Percentiles rank a stretch among this genome's conserved stretches.
phyloP scores from a whole-genome alignment of 257 asterid species.

The Orobanche coerulescens region DNA sequence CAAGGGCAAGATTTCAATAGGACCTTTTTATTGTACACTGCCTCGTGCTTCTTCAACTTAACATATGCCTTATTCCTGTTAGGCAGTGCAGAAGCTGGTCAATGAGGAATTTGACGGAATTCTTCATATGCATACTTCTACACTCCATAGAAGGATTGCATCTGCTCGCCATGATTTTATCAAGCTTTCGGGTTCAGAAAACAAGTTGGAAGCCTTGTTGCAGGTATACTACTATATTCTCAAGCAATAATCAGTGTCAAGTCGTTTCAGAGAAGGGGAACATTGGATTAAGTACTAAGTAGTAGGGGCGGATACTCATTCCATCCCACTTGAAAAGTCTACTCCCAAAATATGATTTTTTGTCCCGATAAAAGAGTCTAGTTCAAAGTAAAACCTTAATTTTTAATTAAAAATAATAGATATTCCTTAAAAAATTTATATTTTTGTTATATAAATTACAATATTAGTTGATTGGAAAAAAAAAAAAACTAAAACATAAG shows the following conservation, averaged over 20 bases:
- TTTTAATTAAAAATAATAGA: too few species aligned
- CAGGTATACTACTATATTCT: slow-evolving; percentile 52
- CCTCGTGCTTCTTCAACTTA: slow-evolving; percentile 13
- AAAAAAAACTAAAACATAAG: too few species aligned
- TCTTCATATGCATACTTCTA: slow-evolving; percentile 74
- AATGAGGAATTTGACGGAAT: slow-evolving; percentile 95
- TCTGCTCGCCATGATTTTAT: slow-evolving; percentile 92
- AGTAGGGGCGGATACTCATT: too few species aligned
- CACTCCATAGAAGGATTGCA: slow-evolving; percentile 93
- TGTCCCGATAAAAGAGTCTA: too few species aligned
- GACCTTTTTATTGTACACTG: slow-evolving; percentile 2
- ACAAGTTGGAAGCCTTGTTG: slow-evolving; percentile 87
- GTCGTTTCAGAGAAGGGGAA: too few species aligned
- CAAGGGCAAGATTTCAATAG: slow-evolving; percentile 71
- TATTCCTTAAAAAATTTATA: too few species aligned
- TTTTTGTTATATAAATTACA: too few species aligned
- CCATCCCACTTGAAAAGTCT: too few species aligned
- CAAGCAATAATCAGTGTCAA: slow-evolving; percentile 12
- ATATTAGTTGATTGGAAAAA: too few species aligned
- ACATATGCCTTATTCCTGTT: slow-evolving; percentile 18
- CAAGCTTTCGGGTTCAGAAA: slow-evolving; percentile 89
- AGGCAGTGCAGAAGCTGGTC: slow-evolving; percentile 87
- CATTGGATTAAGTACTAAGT: too few species aligned
- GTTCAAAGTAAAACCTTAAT: too few species aligned
- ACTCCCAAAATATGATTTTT: too few species aligned